Conservation (phyloP, 179 eudicot species). For the Pouteria campechiana region DNA sequence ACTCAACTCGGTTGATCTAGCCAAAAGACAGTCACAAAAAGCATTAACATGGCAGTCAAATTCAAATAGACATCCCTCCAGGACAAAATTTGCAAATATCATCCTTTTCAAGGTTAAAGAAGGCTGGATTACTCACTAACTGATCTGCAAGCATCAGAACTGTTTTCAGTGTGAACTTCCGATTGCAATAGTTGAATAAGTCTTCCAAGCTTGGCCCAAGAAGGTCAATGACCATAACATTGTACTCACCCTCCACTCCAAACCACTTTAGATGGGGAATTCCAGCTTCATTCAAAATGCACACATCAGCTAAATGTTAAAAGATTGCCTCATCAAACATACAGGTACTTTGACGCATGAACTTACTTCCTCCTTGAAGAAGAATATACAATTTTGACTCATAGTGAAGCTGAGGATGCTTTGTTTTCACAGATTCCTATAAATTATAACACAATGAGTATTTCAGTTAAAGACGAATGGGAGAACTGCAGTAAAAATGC, state of each 20-base stretch:
- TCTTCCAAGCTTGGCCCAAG: conserved; percentile 73
- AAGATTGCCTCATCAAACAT: neutral
- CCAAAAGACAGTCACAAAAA: neutral
- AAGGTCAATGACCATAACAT: conserved; percentile 76
- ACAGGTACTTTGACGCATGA: too few species aligned
- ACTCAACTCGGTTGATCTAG: conserved; percentile 66
- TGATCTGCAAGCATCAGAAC: conserved; percentile 75
- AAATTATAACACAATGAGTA: neutral
- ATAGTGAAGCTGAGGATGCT: conserved; percentile 82
- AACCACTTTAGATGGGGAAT: conserved; percentile 66
- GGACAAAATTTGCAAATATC: neutral
- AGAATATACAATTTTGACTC: conserved; percentile 76
- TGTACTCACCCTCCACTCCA: conserved; percentile 78
- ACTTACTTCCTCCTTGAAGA: conserved; percentile 84
- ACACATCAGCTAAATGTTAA: neutral
- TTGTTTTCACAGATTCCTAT: conserved; percentile 66
- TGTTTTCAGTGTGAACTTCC: conserved; percentile 56
- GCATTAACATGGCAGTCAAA: conserved; percentile 1
- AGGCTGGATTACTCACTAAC: conserved; percentile 20
- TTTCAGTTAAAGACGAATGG: too few species aligned
- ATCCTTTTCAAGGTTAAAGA: neutral
- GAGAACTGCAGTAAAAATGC: too few species aligned
- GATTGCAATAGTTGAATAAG: conserved; percentile 56
- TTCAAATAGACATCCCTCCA: too few species aligned
- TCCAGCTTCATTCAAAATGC: conserved; percentile 34